A percentile compares a stretch with the other conserved stretches of the same genome.
phyloP scores from a whole-genome alignment of 371 early-diverging fungal genomes.

The Mucor racemosus region DNA sequence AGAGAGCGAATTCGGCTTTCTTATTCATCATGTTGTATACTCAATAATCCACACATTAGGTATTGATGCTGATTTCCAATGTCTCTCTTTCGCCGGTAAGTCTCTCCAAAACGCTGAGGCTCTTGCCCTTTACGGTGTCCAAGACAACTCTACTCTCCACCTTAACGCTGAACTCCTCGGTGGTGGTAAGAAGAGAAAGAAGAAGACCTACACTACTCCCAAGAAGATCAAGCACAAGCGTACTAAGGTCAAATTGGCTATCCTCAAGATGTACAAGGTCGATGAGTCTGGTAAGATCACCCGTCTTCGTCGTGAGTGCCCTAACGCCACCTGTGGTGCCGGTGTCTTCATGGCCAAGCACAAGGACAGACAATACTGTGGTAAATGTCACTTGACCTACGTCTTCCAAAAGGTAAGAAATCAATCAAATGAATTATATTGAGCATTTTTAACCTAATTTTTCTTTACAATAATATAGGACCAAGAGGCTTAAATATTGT shows the following conservation, averaged over 20 bases:
- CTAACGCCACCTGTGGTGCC: slow-evolving; percentile 94
- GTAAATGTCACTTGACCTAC: slow-evolving; percentile 64
- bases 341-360: slow-evolving; percentile 99
- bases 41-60: slow-evolving; percentile 42
- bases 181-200: slow-evolving; percentile 99
- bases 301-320: slow-evolving; percentile 97
- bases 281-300: slow-evolving; percentile 96
- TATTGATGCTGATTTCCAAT: slow-evolving; percentile 92
- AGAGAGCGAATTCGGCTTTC: no score
- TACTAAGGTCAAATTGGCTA: slow-evolving; percentile 97
- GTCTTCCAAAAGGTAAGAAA: slow-evolving; percentile 58
- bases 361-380: slow-evolving; percentile 95
- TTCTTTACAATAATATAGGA: neutral
- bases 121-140: slow-evolving; percentile 81
- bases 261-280: slow-evolving; percentile 98
- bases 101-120: slow-evolving; percentile 82
- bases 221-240: slow-evolving; percentile 99
- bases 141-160: slow-evolving; percentile 92
- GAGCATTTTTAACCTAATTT: neutral
- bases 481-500: slow-evolving; percentile 16
- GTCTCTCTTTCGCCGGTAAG: slow-evolving; percentile 93
- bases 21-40: neutral
- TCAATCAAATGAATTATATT: neutral
- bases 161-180: slow-evolving; percentile 75
- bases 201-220: slow-evolving; percentile 99